Evolutionary conservation across 257 asterid species (phyloP).

Genomic region (Cynanchum wilfordii): DNA sequence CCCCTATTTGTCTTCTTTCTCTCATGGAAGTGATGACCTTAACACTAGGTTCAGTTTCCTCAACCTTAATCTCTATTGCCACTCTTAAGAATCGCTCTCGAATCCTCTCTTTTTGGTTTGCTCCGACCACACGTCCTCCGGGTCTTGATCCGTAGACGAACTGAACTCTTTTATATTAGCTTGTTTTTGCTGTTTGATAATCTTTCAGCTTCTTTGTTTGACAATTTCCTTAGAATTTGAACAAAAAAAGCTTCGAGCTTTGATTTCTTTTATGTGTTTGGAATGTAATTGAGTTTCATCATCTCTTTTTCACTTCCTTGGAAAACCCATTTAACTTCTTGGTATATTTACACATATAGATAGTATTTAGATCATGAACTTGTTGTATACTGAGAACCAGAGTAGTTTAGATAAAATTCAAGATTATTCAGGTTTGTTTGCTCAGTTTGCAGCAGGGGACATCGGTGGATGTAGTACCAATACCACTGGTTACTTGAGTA

Average conservation of each 20-base stretch:
- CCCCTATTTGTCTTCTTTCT: conserved; percentile 19
- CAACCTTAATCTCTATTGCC: conserved; percentile 30
- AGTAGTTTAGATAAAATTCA: conserved; percentile 15
- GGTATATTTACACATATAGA: too few relatives aligned
- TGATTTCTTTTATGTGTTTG: not conserved
- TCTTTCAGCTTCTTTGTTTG: not conserved
- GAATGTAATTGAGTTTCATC: conserved; percentile 3
- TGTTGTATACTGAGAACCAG: conserved; percentile 29
- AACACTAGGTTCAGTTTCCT: conserved; percentile 31
- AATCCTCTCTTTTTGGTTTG: conserved; percentile 75
- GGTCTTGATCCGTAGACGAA: conserved; percentile 72
- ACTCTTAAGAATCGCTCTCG: conserved; percentile 39
- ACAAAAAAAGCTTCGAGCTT: not conserved
- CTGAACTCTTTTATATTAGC: not conserved
- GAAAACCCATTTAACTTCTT: not conserved
- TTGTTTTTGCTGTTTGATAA: not conserved
- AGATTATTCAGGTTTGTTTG: conserved; percentile 23
- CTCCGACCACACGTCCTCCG: conserved; percentile 88
- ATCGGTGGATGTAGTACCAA: conserved; percentile 7
- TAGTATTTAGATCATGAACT: conserved; percentile 15
- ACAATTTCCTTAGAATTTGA: not conserved
- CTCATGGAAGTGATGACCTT: conserved; percentile 33
- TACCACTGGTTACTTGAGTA: conserved; percentile 20
- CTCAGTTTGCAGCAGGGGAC: conserved; percentile 22
- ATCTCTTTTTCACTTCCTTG: conserved; percentile 4